Evolutionary conservation across 2,329 filamentous ascomycete species (phyloP).

Genomic region (Nemania abortiva): DNA sequence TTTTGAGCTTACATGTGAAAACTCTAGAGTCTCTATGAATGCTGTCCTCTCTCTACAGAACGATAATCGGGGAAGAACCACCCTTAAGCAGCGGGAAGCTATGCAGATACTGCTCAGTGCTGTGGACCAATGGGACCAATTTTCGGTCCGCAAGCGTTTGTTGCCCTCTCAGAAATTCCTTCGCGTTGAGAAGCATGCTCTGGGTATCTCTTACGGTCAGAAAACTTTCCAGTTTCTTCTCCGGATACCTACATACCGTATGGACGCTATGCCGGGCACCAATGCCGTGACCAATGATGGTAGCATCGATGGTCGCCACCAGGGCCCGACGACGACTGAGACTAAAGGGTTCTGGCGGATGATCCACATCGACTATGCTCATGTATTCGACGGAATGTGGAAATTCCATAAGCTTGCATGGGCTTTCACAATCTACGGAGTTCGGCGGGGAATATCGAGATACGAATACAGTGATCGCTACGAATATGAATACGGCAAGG

Average conservation of each 20-base stretch:
- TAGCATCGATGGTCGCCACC: neutral
- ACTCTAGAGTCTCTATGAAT: neutral
- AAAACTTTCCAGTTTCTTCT: neutral
- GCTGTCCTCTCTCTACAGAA: neutral
- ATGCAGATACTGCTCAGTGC: constrained; percentile 9
- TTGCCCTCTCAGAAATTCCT: neutral
- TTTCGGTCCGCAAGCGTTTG: neutral
- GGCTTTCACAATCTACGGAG: neutral
- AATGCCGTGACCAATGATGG: neutral
- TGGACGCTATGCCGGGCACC: neutral
- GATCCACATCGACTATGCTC: constrained; percentile 12
- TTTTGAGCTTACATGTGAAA: neutral
- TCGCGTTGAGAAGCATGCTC: neutral
- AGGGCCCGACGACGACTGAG: neutral
- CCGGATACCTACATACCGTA: neutral
- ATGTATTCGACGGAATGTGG: neutral
- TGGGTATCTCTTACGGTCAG: neutral
- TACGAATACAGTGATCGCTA: constrained; percentile 9
- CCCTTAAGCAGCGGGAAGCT: neutral
- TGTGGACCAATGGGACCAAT: neutral
- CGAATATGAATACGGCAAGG: neutral
- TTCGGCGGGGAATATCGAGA: neutral
- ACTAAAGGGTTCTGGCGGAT: constrained; percentile 8
- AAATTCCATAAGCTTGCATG: neutral
- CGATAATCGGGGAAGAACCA: too few species aligned